Conservation (phyloP, 2,329 filamentous ascomycete genomes). For the Neocatenulostroma microsporum region DNA sequence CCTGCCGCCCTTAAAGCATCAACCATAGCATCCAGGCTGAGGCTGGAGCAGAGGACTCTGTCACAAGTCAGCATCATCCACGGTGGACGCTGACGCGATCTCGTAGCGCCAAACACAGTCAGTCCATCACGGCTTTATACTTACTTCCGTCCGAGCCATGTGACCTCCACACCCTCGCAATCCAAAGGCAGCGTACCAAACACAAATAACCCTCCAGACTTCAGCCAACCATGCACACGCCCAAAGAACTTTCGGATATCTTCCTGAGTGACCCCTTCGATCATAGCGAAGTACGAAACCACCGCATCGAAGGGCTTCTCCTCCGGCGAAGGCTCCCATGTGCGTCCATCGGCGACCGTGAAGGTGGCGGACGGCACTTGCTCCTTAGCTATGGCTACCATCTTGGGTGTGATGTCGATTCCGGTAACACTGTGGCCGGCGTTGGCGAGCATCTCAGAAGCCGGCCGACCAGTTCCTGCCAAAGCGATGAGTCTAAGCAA, state of each 20-base stretch:
- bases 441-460: conserved; percentile 21
- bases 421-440: conserved; percentile 24
- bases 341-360: conserved; percentile 13
- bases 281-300: conserved; percentile 7
- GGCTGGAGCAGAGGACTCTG: conserved; percentile 3
- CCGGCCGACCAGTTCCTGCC: conserved; percentile 28
- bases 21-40: conserved; percentile 6
- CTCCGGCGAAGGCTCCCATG: conserved; percentile 5
- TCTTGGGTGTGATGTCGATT: conserved; percentile 26
- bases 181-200: conserved; percentile 11
- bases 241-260: conserved; percentile 12
- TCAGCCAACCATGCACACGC: conserved; percentile 9
- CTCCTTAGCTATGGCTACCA: conserved; percentile 22
- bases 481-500: too few relatives aligned
- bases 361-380: conserved; percentile 17
- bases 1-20: conserved; percentile 5
- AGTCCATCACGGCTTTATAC: not conserved
- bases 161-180: conserved; percentile 4
- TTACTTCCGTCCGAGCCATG: conserved; percentile 6
- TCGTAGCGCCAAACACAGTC: too few relatives aligned
- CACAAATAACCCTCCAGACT: conserved; percentile 10
- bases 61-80: too few relatives aligned
- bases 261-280: conserved; percentile 9
- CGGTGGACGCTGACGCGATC: too few relatives aligned
- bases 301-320: conserved; percentile 5